phyloP scores from a whole-genome alignment of 768 basidiomycete genomes.

The Pulveroboletus ravenelii region DNA sequence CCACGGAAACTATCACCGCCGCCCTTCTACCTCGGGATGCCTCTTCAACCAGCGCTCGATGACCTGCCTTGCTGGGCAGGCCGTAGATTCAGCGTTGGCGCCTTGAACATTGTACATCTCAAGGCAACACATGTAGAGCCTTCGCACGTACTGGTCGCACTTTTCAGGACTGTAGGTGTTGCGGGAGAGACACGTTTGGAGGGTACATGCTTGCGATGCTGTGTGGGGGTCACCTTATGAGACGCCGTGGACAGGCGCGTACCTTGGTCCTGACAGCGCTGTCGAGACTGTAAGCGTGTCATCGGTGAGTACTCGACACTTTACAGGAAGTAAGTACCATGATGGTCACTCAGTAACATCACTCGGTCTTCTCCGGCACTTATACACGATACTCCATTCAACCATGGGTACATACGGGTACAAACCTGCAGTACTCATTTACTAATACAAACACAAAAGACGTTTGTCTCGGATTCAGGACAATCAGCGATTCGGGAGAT shows the following conservation, averaged over 20 bases:
- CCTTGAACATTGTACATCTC: constrained; percentile 46
- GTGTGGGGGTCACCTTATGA: neutral
- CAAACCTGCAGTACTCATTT: neutral
- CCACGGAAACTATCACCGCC: neutral
- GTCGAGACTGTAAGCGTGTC: neutral
- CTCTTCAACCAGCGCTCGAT: constrained; percentile 56
- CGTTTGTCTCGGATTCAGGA: constrained; percentile 1
- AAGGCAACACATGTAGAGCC: constrained; percentile 60
- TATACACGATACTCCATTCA: neutral
- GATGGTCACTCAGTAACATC: neutral
- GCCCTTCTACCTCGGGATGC: constrained; percentile 1
- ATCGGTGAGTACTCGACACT: neutral
- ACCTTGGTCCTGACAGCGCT: constrained; percentile 24
- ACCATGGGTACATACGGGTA: neutral
- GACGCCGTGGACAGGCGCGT: neutral
- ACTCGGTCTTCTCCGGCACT: constrained; percentile 2
- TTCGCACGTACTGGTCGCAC: constrained; percentile 48
- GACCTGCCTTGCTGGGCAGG: constrained; percentile 53
- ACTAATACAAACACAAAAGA: neutral
- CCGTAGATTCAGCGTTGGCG: constrained; percentile 45
- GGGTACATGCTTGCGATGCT: constrained; percentile 46
- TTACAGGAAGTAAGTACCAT: neutral
- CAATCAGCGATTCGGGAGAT: neutral
- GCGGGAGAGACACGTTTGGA: constrained; percentile 59
- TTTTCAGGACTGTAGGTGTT: constrained; percentile 63